Percentiles rank a stretch among this genome's conserved stretches.
Conservation (phyloP, 2,329 filamentous ascomycete species). For the Claviceps purpurea region DNA sequence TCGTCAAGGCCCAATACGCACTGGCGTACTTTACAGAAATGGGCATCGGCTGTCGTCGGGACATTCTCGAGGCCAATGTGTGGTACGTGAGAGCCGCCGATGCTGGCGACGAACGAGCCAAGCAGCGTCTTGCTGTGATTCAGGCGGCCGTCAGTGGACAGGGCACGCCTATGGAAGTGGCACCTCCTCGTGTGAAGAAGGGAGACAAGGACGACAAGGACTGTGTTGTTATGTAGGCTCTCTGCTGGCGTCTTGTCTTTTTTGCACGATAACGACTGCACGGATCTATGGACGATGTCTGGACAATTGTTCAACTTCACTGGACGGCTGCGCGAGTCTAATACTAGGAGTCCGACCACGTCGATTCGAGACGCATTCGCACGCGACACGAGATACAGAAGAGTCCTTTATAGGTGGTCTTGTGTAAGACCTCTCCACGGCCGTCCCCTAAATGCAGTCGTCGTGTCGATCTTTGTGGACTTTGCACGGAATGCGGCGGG, state of each 20-base stretch:
- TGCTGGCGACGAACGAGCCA: constrained; percentile 78
- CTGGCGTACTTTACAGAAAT: constrained; percentile 97
- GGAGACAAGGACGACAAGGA: constrained; percentile 38
- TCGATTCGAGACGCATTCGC: no score
- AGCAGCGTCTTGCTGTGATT: constrained; percentile 75
- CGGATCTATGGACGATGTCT: no score
- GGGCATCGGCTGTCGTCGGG: constrained; percentile 89
- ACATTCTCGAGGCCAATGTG: constrained; percentile 92
- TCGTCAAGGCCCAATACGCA: constrained; percentile 74
- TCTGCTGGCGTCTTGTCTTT: neutral
- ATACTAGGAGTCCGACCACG: no score
- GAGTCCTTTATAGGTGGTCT: no score
- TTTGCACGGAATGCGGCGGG: no score
- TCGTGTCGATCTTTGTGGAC: no score
- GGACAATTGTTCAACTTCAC: no score
- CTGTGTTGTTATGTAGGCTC: constrained; percentile 42
- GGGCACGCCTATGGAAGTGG: constrained; percentile 43
- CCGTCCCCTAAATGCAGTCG: no score
- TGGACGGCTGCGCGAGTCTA: no score
- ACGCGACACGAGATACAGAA: no score
- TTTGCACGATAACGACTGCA: neutral
- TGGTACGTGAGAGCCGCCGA: constrained; percentile 97
- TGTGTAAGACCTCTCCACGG: no score
- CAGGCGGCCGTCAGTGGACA: constrained; percentile 58
- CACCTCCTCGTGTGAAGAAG: constrained; percentile 39